Evolutionary conservation across 768 basidiomycete genomes (phyloP).

Genomic region (Kondoa subrosea): DNA sequence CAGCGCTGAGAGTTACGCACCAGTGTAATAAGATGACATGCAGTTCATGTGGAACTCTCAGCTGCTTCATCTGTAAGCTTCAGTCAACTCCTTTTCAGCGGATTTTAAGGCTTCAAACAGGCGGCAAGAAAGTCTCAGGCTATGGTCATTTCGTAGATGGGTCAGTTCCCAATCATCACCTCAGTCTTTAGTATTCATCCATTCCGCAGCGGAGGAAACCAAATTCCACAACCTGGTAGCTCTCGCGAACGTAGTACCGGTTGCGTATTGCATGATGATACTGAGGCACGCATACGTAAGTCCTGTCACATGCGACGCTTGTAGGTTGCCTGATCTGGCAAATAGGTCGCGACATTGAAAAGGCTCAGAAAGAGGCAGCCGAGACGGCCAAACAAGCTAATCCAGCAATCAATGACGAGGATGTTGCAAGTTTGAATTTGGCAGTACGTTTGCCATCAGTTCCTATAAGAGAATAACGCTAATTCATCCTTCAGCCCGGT

Average conservation of each 20-base stretch:
- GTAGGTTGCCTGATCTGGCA: neutral
- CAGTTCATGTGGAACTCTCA: slow-evolving; percentile 26
- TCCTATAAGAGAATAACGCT: neutral
- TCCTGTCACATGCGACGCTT: neutral
- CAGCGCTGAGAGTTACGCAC: neutral
- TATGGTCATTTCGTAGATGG: slow-evolving; percentile 7
- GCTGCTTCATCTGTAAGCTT: slow-evolving; percentile 32
- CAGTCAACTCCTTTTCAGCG: slow-evolving; percentile 26
- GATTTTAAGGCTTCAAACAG: neutral
- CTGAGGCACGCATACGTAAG: slow-evolving; percentile 11
- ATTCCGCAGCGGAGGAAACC: neutral
- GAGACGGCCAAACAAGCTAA: slow-evolving; percentile 10
- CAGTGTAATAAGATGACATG: slow-evolving; percentile 33
- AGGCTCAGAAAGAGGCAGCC: slow-evolving; percentile 20
- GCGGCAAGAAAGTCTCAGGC: neutral
- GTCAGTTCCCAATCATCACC: too few relatives aligned
- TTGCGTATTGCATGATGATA: slow-evolving; percentile 22
- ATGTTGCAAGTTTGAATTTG: neutral
- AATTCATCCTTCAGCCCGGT: neutral
- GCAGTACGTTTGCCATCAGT: neutral
- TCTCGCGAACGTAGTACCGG: neutral
- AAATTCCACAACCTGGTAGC: neutral
- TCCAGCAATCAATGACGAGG: slow-evolving; percentile 17
- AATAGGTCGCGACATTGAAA: slow-evolving; percentile 16
- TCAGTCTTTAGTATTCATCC: too few relatives aligned